These are phyloP conservation scores for Lonicera japonica DNA, from an alignment of 129 eudicot species.

Conservation along the genomic window DNA sequence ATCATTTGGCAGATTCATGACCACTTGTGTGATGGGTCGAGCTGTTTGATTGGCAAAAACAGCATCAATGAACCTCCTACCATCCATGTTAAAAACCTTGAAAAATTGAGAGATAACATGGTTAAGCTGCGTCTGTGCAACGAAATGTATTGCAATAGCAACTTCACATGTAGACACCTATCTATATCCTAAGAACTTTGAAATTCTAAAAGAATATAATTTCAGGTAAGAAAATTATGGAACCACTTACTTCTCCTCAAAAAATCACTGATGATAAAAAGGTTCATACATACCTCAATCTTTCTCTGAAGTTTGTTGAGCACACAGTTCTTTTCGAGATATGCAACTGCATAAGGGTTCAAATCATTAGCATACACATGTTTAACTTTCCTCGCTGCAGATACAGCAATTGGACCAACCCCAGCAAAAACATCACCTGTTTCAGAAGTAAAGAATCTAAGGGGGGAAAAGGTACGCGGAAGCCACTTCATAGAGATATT, in stretches of 20 bases:
- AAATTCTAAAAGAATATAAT: background rate
- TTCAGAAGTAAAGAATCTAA: constrained; percentile 12
- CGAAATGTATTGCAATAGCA: background rate
- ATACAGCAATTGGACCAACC: constrained; percentile 87
- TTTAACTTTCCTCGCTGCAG: constrained; percentile 84
- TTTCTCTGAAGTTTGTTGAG: constrained; percentile 86
- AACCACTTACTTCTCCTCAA: no score
- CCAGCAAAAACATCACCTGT: constrained; percentile 98
- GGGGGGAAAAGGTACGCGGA: constrained; percentile 12
- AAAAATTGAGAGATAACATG: constrained; percentile 10
- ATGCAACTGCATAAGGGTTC: constrained; percentile 81
- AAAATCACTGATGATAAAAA: background rate
- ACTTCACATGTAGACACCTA: background rate
- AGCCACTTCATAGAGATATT: background rate
- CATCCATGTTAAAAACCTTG: constrained; percentile 94
- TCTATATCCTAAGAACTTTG: background rate
- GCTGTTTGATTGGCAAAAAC: constrained; percentile 47
- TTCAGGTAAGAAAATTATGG: background rate
- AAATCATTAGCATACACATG: constrained; percentile 89
- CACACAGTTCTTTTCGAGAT: constrained; percentile 71
- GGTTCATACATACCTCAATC: constrained; percentile 50
- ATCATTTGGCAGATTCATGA: constrained; percentile 93
- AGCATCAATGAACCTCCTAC: constrained; percentile 77
- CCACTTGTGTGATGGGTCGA: constrained; percentile 81
- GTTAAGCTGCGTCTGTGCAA: background rate